Evolutionary conservation across 148 eudicot genomes (phyloP).

Genomic region (Cornus suecica): DNA sequence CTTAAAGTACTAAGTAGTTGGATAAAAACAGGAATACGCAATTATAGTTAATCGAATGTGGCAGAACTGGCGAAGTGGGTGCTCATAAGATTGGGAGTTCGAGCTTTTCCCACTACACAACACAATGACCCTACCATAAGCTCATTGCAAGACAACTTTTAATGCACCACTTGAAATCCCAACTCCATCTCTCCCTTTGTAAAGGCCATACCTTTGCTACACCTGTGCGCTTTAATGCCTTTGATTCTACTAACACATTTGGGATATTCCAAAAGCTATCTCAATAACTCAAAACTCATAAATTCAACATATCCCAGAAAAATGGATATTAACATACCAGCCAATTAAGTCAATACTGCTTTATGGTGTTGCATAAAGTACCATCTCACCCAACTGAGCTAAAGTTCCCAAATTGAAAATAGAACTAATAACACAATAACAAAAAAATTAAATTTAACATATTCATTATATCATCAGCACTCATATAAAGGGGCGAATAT

Average conservation of each 20-base stretch:
- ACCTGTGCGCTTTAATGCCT: background rate
- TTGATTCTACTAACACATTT: background rate
- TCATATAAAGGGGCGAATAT: background rate
- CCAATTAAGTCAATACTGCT: background rate
- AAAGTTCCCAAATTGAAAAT: background rate
- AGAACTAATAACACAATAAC: background rate
- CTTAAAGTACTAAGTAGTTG: background rate
- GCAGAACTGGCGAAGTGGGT: too few species aligned
- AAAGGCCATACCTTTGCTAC: background rate
- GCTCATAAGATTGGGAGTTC: too few species aligned
- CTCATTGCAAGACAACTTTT: background rate
- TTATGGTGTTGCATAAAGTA: background rate
- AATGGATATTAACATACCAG: background rate
- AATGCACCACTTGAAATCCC: background rate
- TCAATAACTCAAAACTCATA: background rate
- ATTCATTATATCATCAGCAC: background rate
- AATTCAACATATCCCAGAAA: background rate
- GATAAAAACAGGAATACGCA: too few species aligned
- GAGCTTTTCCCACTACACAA: too few species aligned
- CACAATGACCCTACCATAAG: background rate
- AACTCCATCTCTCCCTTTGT: background rate
- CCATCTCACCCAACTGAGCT: background rate
- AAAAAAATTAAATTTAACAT: background rate
- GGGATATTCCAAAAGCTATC: background rate
- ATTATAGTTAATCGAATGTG: too few species aligned